Percentiles rank a stretch among this genome's conserved stretches.
These are phyloP conservation scores for Murraya paniculata DNA, from an alignment of 345 rosid species.

Conservation along the genomic window DNA sequence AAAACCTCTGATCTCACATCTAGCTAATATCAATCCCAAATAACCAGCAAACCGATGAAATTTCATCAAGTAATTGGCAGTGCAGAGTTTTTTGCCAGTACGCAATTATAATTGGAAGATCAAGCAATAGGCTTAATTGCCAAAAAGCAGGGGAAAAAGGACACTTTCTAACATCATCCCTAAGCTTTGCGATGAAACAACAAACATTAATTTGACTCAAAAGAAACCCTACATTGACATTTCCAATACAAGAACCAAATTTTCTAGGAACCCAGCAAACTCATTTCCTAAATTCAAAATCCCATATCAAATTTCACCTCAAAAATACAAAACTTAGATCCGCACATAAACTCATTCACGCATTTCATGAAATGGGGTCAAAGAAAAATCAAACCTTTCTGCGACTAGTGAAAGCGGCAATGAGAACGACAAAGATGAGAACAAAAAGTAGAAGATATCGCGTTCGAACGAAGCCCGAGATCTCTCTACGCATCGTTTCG, in stretches of 20 bases:
- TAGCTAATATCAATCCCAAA: background rate
- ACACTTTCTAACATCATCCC: background rate
- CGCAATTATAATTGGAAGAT: background rate
- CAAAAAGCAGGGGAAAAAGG: background rate
- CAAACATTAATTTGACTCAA: background rate
- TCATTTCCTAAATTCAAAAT: background rate
- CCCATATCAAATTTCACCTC: background rate
- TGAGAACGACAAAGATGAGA: conserved; percentile 44
- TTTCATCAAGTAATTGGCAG: background rate
- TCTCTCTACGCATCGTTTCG: conserved; percentile 55
- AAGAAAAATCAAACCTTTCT: conserved; percentile 38
- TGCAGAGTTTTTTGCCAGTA: background rate
- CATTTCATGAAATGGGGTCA: background rate
- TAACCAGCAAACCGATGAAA: background rate
- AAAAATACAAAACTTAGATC: conserved; percentile 22
- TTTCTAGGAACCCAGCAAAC: background rate
- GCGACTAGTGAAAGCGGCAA: conserved; percentile 44
- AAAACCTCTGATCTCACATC: background rate
- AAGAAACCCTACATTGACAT: background rate
- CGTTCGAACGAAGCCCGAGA: conserved; percentile 58
- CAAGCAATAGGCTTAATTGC: background rate
- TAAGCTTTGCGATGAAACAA: background rate
- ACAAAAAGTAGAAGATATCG: conserved; percentile 53
- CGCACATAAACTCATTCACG: background rate
- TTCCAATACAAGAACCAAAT: background rate